phyloP scores from a whole-genome alignment of 129 eudicot genomes.

The Lactuca sativa region DNA sequence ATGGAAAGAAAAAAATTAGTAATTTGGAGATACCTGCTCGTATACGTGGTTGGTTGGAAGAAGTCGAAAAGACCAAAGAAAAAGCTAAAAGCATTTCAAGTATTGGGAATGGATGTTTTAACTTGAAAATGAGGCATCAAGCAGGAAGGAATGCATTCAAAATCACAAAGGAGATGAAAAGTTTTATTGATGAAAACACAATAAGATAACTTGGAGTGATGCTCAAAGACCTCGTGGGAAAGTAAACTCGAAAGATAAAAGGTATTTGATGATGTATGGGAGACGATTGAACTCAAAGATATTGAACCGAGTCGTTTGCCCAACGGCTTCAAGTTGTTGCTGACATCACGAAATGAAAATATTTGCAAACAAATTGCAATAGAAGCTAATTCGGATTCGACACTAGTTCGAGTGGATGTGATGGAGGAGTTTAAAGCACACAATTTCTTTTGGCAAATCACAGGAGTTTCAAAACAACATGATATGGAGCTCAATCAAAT shows the following conservation, averaged over 20 bases:
- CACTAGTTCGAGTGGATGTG: neutral
- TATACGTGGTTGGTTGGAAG: conserved; percentile 15
- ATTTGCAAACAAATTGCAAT: neutral
- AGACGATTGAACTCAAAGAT: neutral
- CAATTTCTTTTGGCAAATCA: neutral
- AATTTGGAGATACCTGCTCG: conserved; percentile 8
- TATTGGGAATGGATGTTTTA: neutral
- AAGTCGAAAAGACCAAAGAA: neutral
- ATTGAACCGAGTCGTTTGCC: conserved; percentile 7
- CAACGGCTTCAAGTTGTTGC: neutral
- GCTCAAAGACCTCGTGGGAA: conserved; percentile 7
- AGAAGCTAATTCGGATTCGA: neutral
- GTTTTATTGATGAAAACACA: neutral
- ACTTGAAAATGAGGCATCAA: conserved; percentile 11
- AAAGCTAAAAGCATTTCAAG: conserved; percentile 4
- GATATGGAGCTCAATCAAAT: neutral
- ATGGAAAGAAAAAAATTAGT: neutral
- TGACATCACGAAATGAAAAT: neutral
- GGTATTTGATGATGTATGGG: neutral
- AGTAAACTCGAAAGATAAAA: neutral
- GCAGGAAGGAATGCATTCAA: neutral
- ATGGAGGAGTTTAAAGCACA: conserved; percentile 7
- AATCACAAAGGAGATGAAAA: neutral
- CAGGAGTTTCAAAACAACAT: neutral
- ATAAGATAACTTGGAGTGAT: neutral